A percentile compares a stretch with the other conserved stretches of the same genome.
Evolutionary conservation across 306 rosid genomes (phyloP).

Genomic region (Prunus mume): DNA sequence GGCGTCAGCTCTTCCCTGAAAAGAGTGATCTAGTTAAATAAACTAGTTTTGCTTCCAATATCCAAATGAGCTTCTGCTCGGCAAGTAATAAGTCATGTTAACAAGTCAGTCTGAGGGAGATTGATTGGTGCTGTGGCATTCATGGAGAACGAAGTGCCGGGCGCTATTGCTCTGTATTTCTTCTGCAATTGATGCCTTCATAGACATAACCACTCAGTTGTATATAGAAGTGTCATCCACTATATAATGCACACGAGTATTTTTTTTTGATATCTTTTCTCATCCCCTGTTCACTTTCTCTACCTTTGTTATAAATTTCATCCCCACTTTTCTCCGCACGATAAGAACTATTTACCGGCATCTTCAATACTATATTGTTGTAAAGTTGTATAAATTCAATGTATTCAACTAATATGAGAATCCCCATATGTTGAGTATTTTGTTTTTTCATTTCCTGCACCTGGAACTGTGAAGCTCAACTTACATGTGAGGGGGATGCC

Average conservation of each 20-base stretch:
- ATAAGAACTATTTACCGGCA: constrained; percentile 12
- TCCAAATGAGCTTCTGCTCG: not conserved
- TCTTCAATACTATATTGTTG: constrained; percentile 14
- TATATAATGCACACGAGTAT: not conserved
- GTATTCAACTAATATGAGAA: not conserved
- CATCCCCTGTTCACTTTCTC: not conserved
- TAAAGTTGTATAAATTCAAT: not conserved
- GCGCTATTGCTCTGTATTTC: not conserved
- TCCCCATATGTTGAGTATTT: not conserved
- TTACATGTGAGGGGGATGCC: not conserved
- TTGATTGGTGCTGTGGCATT: not conserved
- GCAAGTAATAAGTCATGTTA: constrained; percentile 4
- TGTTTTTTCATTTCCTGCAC: not conserved
- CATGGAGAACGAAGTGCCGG: not conserved
- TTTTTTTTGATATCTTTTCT: not conserved
- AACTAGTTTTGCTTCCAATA: not conserved
- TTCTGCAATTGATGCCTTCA: not conserved
- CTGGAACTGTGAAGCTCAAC: not conserved
- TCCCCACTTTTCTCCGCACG: not conserved
- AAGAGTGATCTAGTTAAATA: not conserved
- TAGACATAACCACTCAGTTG: constrained; percentile 1
- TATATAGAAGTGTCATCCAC: constrained; percentile 4
- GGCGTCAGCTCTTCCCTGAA: constrained; percentile 10
- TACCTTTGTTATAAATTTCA: constrained; percentile 8
- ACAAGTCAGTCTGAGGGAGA: constrained; percentile 5